Base-by-base conservation (phyloP, 805 yeast genomes). In the Yarrowia keelungensis region DNA sequence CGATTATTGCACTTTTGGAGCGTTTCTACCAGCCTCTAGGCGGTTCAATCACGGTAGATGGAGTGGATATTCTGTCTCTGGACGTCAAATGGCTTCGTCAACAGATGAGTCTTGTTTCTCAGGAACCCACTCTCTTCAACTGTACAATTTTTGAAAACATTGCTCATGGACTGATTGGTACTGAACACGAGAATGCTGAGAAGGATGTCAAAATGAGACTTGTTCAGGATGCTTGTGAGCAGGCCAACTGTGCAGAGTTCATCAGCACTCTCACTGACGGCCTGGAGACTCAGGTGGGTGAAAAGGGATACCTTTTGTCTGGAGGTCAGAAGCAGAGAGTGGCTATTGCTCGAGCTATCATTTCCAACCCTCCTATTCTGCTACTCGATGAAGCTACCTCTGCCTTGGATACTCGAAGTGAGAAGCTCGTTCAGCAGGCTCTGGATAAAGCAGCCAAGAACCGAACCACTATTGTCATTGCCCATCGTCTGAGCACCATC, bases 71-170 rank as follows among this genome's bases (percentile, higher is more conserved):
- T 54, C 79, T 86, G 66, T 85, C 86, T 61, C 86, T 92, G 51
- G 89, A 91, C 69, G 75, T 94, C 41, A 90, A 88, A 69, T 86
- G 94, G 69, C 82, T 94, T 65, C 85, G 99, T 73, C 84, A 80
- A 69, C 83, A 86, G 47, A 85, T 95, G 69, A 97, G 97, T 61
- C 89, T 91, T 36, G 98, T 94, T 2, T 97, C 98, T 5, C 99
- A 94, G 78, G 98, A 94, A 72, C 96, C 98, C 0, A 97, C 97
- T 3, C 80, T 94, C 51, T 94, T 95, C 80, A 90, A 92, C 74
- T 97, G 91, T 68, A 83, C 96, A 1, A 92, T 94, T 54, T 81
- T 87, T 75, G 98, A 94, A 75, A 94, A 94, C 75, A 87, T 94
- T 49, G 82, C 93, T 69, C 93, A 91, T 78, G 99, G 98, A 16